Evolutionary conservation across 2,329 filamentous ascomycete species (phyloP).

Genomic region (Trichoderma pleuroti): DNA sequence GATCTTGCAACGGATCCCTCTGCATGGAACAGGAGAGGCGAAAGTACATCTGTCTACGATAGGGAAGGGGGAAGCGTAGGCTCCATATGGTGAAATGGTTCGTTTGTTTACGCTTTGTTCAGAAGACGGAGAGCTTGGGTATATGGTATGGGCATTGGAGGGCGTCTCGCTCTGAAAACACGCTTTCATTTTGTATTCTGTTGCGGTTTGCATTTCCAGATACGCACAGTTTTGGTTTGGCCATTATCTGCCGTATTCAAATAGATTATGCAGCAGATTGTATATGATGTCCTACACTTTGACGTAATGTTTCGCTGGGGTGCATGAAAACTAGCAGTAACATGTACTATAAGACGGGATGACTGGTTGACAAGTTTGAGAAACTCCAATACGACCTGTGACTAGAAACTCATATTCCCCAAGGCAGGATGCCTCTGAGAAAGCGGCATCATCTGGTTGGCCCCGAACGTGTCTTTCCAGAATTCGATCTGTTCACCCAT

Average conservation of each 20-base stretch:
- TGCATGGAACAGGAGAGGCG: neutral
- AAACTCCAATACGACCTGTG: neutral
- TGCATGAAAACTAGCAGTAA: neutral
- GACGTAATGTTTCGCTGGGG: neutral
- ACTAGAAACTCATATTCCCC: neutral
- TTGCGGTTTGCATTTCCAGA: neutral
- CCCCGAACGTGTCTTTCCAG: no score
- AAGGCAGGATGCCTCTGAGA: neutral
- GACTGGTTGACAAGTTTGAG: neutral
- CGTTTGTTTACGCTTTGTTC: neutral
- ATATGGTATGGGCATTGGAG: neutral
- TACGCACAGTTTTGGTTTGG: neutral
- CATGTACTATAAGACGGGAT: neutral
- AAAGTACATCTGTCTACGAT: no score
- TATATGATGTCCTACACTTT: neutral
- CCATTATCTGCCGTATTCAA: neutral
- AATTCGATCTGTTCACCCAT: no score
- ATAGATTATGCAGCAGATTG: neutral
- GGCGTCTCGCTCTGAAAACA: neutral
- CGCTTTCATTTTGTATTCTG: neutral
- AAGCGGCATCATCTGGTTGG: neutral
- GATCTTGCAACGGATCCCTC: neutral
- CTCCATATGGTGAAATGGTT: neutral
- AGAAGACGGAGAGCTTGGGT: neutral
- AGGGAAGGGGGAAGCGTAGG: neutral